A percentile compares a stretch with the other conserved stretches of the same genome.
Evolutionary conservation across 2,329 filamentous ascomycete genomes (phyloP).

Genomic region (Didymella glomerata): DNA sequence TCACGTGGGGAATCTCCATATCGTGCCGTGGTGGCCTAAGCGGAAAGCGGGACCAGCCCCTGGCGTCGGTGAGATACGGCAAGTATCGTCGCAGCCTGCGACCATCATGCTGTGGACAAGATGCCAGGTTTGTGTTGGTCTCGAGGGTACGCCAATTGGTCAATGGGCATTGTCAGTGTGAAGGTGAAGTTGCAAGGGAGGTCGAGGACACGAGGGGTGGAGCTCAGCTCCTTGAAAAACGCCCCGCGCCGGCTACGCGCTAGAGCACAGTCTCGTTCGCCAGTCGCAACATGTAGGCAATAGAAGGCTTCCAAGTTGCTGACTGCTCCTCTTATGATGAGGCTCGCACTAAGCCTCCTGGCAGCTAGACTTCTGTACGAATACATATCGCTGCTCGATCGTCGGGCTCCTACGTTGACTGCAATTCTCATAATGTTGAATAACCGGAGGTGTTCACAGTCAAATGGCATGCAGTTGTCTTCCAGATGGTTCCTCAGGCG

Average conservation of each 20-base stretch:
- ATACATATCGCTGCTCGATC: neutral
- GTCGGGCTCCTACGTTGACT: neutral
- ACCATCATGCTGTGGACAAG: neutral
- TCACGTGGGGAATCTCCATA: slow-evolving; percentile 2
- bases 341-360: no score
- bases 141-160: neutral
- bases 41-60: slow-evolving; percentile 2
- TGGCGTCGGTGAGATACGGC: slow-evolving; percentile 8
- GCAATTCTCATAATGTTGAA: neutral
- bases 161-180: neutral
- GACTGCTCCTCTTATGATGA: no score
- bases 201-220: neutral
- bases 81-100: neutral
- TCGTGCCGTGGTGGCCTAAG: slow-evolving; percentile 1
- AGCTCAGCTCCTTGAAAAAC: neutral
- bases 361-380: no score
- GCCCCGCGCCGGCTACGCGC: neutral
- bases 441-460: neutral
- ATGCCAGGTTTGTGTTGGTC: neutral
- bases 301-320: no score
- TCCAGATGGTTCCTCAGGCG: neutral
- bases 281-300: no score
- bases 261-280: neutral
- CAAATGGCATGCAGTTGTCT: neutral
- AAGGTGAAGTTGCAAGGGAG: neutral